Evolutionary conservation across 2,329 filamentous ascomycete genomes (phyloP), one percentile per base, ranked within the genome.

Genomic region (Fusarium concolor): DNA sequence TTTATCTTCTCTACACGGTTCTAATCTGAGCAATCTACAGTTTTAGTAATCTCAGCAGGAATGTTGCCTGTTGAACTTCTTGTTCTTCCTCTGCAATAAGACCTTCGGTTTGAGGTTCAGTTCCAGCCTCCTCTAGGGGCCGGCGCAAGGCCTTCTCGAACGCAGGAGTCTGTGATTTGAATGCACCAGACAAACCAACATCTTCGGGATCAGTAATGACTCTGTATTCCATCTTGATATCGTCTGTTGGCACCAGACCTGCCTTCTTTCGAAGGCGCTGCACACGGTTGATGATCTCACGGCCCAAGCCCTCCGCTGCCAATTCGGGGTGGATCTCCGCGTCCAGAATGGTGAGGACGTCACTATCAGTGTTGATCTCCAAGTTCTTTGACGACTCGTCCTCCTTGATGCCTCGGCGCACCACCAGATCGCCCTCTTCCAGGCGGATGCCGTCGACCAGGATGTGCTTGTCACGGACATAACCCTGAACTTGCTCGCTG

Each of bases 181-280:
- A 93, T 4, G 90, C 89, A 55, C 86, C 84, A 58, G 86, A 87
- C 24, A 97, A 79, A 7, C 92, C 93, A 61, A 94, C 85, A 43
- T 88, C 86, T 3, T 96, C 92, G 0, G 92, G 92, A 75, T 97
- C 94, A 10, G 88, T 86, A 47, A 96, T 81, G 7, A 98, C 89
- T 59, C 85, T 86, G 81, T 97, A 98, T 79, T 96, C 92, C 92
- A 99, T 97, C 81, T 91, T 92, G 66, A 99, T 90, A 76, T 98
- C 96, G 76, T 99, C 96, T 0, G 95, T 98, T 2, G 94, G 89
- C 67, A 94, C 89, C 52, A 99, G 84, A 1, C 93, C 93, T 10
- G 94, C 94, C 83, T 96, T 96, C 87, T 99, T 99, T 70, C 96
- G 90, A 66, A 98, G 84, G 71, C 92, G 88, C 81, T 99, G 96